phyloP scores from a whole-genome alignment of 1,284 basidiomycete species.

The Wolfiporia cocos region DNA sequence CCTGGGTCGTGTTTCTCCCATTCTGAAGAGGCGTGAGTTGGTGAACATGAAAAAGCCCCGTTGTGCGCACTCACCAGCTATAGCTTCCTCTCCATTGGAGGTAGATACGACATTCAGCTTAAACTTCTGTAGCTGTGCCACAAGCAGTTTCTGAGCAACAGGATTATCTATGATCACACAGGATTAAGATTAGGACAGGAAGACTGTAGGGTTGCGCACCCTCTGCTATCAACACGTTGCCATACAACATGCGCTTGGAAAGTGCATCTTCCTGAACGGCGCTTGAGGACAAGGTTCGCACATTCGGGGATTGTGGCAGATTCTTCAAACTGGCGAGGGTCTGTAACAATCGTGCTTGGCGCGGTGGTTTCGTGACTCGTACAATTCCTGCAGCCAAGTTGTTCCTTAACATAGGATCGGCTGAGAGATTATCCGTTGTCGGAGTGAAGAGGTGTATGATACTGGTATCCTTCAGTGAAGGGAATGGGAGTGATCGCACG shows the following conservation, averaged over 20 bases:
- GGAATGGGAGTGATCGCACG: conserved; percentile 33
- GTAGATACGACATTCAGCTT: conserved; percentile 55
- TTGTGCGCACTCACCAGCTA: conserved; percentile 35
- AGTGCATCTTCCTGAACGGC: conserved; percentile 38
- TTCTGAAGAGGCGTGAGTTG: conserved; percentile 30
- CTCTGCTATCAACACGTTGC: conserved; percentile 66
- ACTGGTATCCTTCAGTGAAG: conserved; percentile 46
- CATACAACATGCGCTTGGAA: conserved; percentile 48
- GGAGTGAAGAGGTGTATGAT: conserved; percentile 68
- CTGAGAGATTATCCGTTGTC: conserved; percentile 46
- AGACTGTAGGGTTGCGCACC: too few relatives aligned
- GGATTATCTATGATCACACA: conserved; percentile 50
- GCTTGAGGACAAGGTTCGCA: conserved; percentile 31
- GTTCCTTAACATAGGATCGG: conserved; percentile 42
- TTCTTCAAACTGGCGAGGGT: conserved; percentile 55
- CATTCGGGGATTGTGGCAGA: conserved; percentile 34
- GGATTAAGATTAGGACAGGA: too few relatives aligned
- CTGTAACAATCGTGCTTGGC: conserved; percentile 52
- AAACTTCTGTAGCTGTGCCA: conserved; percentile 58
- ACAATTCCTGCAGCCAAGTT: conserved; percentile 44
- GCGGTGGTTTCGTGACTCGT: conserved; percentile 65
- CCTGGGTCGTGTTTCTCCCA: conserved; percentile 64
- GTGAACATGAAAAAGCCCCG: not conserved
- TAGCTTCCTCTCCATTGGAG: conserved; percentile 60
- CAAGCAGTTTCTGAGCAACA: conserved; percentile 57